A percentile compares a stretch with the other conserved stretches of the same genome.
Evolutionary conservation across 768 basidiomycete species (phyloP).

Genomic region (Boletellus sp.): DNA sequence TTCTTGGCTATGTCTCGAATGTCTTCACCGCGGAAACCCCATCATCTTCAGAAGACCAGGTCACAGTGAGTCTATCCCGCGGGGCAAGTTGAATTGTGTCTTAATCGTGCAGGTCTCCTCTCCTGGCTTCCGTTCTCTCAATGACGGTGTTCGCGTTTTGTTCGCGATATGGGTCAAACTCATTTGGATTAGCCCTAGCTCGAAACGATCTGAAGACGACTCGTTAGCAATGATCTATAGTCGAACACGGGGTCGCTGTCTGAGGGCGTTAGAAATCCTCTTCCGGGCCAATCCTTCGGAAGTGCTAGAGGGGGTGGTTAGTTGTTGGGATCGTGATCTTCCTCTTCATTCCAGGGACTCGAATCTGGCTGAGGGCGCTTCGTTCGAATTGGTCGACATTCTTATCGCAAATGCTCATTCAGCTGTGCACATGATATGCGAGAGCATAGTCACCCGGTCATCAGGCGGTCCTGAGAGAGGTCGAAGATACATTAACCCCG

Average conservation of each 20-base stretch:
- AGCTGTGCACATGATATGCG: constrained; percentile 85
- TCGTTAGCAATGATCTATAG: constrained; percentile 63
- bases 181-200: constrained; percentile 43
- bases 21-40: constrained; percentile 79
- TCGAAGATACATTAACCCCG: constrained; percentile 60
- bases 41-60: constrained; percentile 49
- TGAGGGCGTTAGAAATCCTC: constrained; percentile 78
- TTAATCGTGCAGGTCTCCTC: constrained; percentile 48
- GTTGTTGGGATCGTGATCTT: constrained; percentile 70
- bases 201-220: constrained; percentile 58
- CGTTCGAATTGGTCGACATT: constrained; percentile 81
- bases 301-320: constrained; percentile 78
- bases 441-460: constrained; percentile 66
- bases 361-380: constrained; percentile 41
- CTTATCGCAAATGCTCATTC: constrained; percentile 82
- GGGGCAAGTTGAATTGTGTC: neutral
- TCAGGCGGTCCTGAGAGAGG: constrained; percentile 53
- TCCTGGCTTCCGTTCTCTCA: constrained; percentile 72
- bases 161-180: constrained; percentile 71
- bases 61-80: constrained; percentile 44
- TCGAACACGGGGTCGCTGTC: constrained; percentile 65
- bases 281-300: constrained; percentile 79
- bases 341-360: constrained; percentile 43
- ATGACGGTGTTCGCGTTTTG: constrained; percentile 77
- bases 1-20: constrained; percentile 87